Base-by-base conservation (phyloP, 106 monocot species). In the Allium fistulosum region DNA sequence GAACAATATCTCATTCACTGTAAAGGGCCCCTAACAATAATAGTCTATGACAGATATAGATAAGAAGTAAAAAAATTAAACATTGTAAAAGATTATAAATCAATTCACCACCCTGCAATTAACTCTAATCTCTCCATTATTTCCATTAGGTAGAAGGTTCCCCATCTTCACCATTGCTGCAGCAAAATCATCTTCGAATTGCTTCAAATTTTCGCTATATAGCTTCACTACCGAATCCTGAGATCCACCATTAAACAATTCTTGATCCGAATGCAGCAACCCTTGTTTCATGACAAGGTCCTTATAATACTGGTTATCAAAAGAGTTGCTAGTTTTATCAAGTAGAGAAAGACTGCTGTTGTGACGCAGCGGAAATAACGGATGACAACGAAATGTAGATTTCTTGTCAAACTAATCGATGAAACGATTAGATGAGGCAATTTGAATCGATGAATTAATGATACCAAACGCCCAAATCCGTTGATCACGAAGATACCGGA, bases 131-230 rank as follows among this genome's bases (percentile, higher is more conserved):
- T 74, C 57, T 16, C 74, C 74, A 58, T 12, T 57, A 7, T 27
- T 56, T 7, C 73, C 73, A 18, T 22, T 73, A 12, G 73, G 73
- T 7, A 17, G 18, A 56, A 73, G 63, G 27, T 12, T 18, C 17
- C 73, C 73, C 73, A 73, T 73, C 48, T 57, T 73, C 65, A 73
- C 65, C 73, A 73, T 73, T 0, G 73, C 63, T 47, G 55, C 46
- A 0, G 57, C 45, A 16, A 73, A 73, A 55, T 64, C 65, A 1
- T 12, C 15, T 0, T 10, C 37, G 11, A 73, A 73, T 1, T 11
- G 4, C 45, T 9, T 48, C 7, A 8, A 5, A 9, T 65, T 48
- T 8, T 10, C 16, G 57, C 27, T 50, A 46, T 58, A 74, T 26
- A 49, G 48, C 57, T 17, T 65, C 57, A 74, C 74, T 10, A 74